Percentiles rank a stretch among this genome's conserved stretches.
These are phyloP conservation scores for Phaeosphaeriaceae sp. DNA, from an alignment of 2,329 filamentous ascomycete genomes.

Conservation along the genomic window DNA sequence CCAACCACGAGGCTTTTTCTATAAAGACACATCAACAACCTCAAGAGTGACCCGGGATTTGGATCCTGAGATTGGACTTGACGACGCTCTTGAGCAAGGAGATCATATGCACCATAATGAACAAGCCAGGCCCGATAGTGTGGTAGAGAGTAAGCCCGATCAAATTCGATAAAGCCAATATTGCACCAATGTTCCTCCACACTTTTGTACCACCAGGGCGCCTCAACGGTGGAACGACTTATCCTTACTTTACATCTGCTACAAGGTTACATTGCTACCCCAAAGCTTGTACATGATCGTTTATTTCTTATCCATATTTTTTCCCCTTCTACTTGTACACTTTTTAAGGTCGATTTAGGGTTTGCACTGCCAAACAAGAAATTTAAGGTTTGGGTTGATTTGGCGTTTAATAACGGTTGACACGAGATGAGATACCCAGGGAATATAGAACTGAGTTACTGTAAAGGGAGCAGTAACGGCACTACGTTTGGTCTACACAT, in stretches of 20 bases:
- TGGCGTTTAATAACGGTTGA: too few relatives aligned
- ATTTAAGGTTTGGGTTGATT: too few relatives aligned
- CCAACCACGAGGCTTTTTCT: not conserved
- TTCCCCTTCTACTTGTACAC: not conserved
- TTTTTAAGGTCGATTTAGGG: too few relatives aligned
- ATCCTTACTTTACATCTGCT: not conserved
- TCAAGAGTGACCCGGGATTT: constrained; percentile 10
- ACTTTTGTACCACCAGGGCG: not conserved
- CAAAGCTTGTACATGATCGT: not conserved
- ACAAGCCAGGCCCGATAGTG: not conserved
- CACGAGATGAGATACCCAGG: not conserved
- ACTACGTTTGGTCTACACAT: too few relatives aligned
- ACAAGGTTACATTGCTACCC: too few relatives aligned
- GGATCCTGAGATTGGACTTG: constrained; percentile 12
- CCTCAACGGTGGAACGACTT: constrained; percentile 1
- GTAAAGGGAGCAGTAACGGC: not conserved
- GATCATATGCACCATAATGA: constrained; percentile 3
- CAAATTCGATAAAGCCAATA: not conserved
- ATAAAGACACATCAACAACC: constrained; percentile 13
- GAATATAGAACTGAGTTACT: not conserved
- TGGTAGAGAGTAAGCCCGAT: not conserved
- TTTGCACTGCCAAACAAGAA: too few relatives aligned
- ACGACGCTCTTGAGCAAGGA: constrained; percentile 12
- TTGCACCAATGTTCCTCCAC: not conserved
- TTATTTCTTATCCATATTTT: not conserved